These are phyloP conservation scores for Cryptococcus jaspeensis DNA, from an alignment of 1,284 basidiomycete genomes.

Conservation along the genomic window DNA sequence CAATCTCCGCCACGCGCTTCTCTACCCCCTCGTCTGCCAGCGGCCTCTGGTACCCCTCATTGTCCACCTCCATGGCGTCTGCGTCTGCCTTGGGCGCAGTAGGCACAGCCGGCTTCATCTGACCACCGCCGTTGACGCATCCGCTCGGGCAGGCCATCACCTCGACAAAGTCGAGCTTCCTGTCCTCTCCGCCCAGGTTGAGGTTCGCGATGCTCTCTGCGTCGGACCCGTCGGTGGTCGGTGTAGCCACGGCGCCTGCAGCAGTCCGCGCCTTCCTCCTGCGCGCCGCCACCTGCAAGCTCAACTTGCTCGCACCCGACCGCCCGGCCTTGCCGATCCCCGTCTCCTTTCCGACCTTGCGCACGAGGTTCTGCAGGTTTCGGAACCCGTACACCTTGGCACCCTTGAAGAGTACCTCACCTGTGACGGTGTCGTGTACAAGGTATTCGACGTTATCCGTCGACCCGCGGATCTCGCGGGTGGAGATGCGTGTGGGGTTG, in stretches of 20 bases:
- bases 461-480: conserved; percentile 62
- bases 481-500: conserved; percentile 57
- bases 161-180: conserved; percentile 90
- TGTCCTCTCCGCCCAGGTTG: conserved; percentile 52
- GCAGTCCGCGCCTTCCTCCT: conserved; percentile 48
- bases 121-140: conserved; percentile 96
- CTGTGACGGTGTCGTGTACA: conserved; percentile 55
- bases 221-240: conserved; percentile 23
- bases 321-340: conserved; percentile 66
- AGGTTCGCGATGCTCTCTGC: conserved; percentile 22
- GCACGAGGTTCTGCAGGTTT: conserved; percentile 94
- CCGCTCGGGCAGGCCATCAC: conserved; percentile 99
- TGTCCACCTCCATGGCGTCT: conserved; percentile 52
- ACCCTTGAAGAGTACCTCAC: conserved; percentile 77
- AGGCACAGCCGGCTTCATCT: conserved; percentile 61
- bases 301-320: conserved; percentile 44
- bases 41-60: conserved; percentile 62
- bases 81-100: conserved; percentile 1
- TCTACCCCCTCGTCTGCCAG: conserved; percentile 56
- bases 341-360: conserved; percentile 82
- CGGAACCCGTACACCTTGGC: conserved; percentile 97
- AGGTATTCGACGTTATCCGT: conserved; percentile 66
- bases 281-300: conserved; percentile 49
- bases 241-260: conserved; percentile 36
- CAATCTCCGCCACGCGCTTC: conserved; percentile 11